Conservation (phyloP, 2,329 filamentous ascomycete species). For the Pseudogymnoascus sp. region DNA sequence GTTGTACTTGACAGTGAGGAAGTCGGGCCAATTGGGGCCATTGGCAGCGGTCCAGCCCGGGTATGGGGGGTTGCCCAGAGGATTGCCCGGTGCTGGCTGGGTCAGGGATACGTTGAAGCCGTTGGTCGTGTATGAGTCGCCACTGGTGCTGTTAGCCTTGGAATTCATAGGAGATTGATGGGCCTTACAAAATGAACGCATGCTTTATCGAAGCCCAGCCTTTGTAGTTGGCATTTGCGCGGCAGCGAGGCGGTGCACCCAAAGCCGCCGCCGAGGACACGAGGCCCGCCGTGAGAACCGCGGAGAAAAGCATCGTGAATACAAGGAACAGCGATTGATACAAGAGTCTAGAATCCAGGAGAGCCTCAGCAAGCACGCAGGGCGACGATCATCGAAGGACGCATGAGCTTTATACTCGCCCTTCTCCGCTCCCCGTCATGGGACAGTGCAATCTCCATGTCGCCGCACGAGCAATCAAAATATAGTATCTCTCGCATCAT, state of each 20-base stretch:
- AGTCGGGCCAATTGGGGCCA: conserved; percentile 51
- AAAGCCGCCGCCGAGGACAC: background rate
- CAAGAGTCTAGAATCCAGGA: background rate
- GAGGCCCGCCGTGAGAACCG: background rate
- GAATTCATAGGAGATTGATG: background rate
- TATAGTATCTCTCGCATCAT: conserved; percentile 2
- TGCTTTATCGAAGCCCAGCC: conserved; percentile 34
- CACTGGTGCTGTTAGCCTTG: conserved; percentile 22
- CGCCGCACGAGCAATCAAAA: conserved; percentile 2
- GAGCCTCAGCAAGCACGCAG: background rate
- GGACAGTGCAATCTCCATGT: background rate
- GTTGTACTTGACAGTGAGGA: conserved; percentile 38
- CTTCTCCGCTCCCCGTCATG: background rate
- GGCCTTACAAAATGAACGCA: conserved; percentile 36
- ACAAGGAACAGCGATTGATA: background rate
- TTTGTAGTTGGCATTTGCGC: conserved; percentile 27
- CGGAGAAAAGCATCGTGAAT: background rate
- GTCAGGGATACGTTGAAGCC: conserved; percentile 30
- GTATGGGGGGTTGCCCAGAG: conserved; percentile 34
- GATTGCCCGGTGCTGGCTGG: conserved; percentile 31
- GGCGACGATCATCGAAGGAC: background rate
- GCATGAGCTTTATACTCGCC: background rate
- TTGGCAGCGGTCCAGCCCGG: conserved; percentile 35
- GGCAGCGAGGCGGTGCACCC: conserved; percentile 15
- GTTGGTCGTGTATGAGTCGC: conserved; percentile 35